These are phyloP conservation scores for Diphasiastrum complanatum DNA, from an alignment of 83 land plant genomes.

Conservation along the genomic window DNA sequence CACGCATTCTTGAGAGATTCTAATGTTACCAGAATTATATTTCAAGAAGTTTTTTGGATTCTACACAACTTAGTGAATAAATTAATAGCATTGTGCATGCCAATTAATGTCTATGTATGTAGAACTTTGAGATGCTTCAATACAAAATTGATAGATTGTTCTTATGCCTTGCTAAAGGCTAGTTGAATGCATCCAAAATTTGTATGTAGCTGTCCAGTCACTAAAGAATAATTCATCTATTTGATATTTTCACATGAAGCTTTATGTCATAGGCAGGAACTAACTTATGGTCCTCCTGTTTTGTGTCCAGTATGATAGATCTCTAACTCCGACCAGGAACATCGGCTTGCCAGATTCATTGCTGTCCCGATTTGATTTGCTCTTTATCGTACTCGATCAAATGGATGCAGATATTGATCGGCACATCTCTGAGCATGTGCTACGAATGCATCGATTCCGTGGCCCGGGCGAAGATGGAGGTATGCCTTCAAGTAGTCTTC, in stretches of 20 bases:
- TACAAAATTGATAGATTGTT: neutral
- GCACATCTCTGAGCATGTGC: conserved; percentile 76
- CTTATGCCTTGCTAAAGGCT: neutral
- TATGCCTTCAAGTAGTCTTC: conserved; percentile 19
- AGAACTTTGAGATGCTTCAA: neutral
- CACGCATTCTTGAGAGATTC: too few species aligned
- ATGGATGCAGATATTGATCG: conserved; percentile 97
- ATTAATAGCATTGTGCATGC: too few species aligned
- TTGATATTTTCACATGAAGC: neutral
- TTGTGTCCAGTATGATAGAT: conserved; percentile 88
- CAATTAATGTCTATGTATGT: neutral
- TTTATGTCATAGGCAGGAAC: neutral
- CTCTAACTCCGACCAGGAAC: conserved; percentile 93
- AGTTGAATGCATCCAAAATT: neutral
- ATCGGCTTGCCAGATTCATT: conserved; percentile 98
- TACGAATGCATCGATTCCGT: conserved; percentile 87
- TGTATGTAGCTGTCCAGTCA: neutral
- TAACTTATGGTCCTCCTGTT: neutral
- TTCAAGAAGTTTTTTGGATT: too few species aligned
- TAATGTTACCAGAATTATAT: too few species aligned
- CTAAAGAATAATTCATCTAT: neutral
- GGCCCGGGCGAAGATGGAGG: conserved; percentile 69
- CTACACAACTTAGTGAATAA: too few species aligned
- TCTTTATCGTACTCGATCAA: conserved; percentile 98
- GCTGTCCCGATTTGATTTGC: conserved; percentile 94